Percentiles rank a stretch among this genome's conserved stretches.
Evolutionary conservation across 768 basidiomycete genomes (phyloP).

Genomic region (Strobilomyces confusus): DNA sequence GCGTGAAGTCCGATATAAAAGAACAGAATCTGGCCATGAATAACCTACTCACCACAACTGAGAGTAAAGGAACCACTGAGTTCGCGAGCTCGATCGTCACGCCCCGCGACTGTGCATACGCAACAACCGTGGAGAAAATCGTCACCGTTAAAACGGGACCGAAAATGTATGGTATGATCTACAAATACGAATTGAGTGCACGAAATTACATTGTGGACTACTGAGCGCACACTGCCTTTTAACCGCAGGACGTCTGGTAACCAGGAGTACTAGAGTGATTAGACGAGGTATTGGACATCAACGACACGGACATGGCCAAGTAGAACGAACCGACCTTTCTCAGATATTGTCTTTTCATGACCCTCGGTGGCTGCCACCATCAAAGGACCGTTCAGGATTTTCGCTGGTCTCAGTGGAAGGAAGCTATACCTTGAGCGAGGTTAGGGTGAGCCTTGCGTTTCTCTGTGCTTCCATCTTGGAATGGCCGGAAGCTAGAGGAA

Average conservation of each 20-base stretch:
- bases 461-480: conserved; percentile 24
- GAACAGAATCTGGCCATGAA: not conserved
- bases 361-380: conserved; percentile 35
- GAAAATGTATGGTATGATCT: conserved; percentile 69
- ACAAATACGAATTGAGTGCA: conserved; percentile 4
- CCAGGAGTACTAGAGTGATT: conserved; percentile 69
- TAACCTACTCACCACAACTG: conserved; percentile 71
- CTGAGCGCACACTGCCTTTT: conserved; percentile 68
- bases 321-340: conserved; percentile 40
- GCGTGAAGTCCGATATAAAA: not conserved
- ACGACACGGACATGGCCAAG: not conserved
- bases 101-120: conserved; percentile 56
- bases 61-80: conserved; percentile 81
- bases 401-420: not conserved
- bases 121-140: conserved; percentile 59
- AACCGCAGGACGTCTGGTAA: conserved; percentile 81
- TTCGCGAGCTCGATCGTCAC: conserved; percentile 66
- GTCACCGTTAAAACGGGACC: conserved; percentile 87
- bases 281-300: not conserved
- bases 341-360: conserved; percentile 50
- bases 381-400: not conserved
- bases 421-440: conserved; percentile 26
- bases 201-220: not conserved
- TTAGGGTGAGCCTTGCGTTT: conserved; percentile 12
- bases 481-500: not conserved